Evolutionary conservation across 106 monocot species (phyloP).

Genomic region (Acorus calamus): DNA sequence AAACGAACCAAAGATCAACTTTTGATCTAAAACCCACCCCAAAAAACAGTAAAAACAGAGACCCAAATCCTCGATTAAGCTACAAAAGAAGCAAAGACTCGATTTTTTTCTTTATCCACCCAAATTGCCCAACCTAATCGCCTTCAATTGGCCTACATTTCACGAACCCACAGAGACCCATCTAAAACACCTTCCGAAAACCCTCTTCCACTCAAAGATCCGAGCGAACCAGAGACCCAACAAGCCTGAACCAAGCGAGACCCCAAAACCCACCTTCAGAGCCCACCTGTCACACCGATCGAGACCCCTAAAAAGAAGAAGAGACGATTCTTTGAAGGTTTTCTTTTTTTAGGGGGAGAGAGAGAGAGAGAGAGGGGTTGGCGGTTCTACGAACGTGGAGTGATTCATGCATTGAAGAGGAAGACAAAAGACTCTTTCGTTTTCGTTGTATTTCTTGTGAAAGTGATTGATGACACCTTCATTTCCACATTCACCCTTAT

Average conservation of each 20-base stretch:
- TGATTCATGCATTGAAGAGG: too few relatives aligned
- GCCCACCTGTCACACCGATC: not conserved
- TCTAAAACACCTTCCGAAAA: not conserved
- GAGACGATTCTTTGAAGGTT: too few relatives aligned
- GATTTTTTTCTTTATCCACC: not conserved
- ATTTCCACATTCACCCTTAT: too few relatives aligned
- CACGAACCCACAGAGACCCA: not conserved
- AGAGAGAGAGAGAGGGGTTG: too few relatives aligned
- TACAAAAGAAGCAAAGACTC: not conserved
- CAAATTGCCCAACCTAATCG: slow-evolving; percentile 1
- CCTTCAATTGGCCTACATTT: slow-evolving; percentile 13
- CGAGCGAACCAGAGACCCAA: not conserved
- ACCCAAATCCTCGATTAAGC: not conserved
- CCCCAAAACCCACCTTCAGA: not conserved
- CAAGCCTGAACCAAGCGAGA: not conserved
- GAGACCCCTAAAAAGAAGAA: not conserved
- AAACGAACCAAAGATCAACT: too few relatives aligned
- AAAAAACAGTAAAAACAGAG: not conserved
- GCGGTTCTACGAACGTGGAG: too few relatives aligned
- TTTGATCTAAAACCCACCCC: too few relatives aligned
- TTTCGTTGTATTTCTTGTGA: too few relatives aligned
- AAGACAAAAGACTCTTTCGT: too few relatives aligned
- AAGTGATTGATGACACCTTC: too few relatives aligned
- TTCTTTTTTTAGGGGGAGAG: too few relatives aligned
- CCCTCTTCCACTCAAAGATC: not conserved